Evolutionary conservation across 129 eudicot species (phyloP), one percentile per base, ranked within the genome.

Genomic region (Erigeron canadensis): DNA sequence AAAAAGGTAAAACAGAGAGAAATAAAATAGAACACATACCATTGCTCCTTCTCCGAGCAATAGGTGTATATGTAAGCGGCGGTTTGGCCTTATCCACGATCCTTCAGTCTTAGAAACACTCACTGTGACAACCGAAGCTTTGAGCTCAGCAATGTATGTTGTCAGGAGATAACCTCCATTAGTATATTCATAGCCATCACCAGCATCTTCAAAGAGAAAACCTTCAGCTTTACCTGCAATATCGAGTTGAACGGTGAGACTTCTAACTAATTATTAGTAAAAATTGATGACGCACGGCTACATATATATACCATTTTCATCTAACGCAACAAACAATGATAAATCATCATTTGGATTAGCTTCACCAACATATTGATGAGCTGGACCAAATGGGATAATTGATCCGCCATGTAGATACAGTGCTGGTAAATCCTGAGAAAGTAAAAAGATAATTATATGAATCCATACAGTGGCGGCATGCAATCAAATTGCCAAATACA

Each of bases 191-290:
- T 88, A 95, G 22, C 99, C 97, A 79, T 95, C 99, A 51, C 99
- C 99, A 75, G 88, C 94, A 74, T 95, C 99, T 84, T 95, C 99
- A 72, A 81, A 95, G 55, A 95, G 85, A 67, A 86, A 70, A 69
- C 99, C 99, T 81, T 87, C 81, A 70, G 97, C 97, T 81, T 88
- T 90, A 28, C 43, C 65, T 60, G 65, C 43, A 34, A 4, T 10
- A 1, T 22, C 65, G 17, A 34, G 43, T 10, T 22, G 41, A 34
- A 60, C 42, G 28, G 28, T 11, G n/a, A 28, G 1, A 34, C 65
- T 23, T 34, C 44, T 21, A 60, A 15, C 5, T 60, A 13, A 60
- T 54, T 21, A 8, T 5, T 5, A 60, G 21, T 6, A 34, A 41
- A 4, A 18, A 60, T 19, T 34, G 41, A 60, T 6, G 43, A 12